Percentiles rank a stretch among this genome's conserved stretches.
Conservation (phyloP, 306 rosid genomes). For the Prunus dulcis region DNA sequence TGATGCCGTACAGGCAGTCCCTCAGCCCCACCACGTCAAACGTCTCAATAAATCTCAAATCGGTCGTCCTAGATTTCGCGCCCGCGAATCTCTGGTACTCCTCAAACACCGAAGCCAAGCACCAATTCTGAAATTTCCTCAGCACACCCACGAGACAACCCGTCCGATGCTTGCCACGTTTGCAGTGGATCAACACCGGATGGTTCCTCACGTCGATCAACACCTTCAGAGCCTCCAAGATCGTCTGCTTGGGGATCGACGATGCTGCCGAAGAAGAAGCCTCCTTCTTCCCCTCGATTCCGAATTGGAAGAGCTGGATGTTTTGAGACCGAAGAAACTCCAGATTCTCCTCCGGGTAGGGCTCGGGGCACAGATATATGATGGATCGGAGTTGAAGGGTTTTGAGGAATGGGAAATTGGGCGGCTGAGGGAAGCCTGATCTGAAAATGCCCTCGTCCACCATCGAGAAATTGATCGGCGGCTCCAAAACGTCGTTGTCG, state of each 20-base stretch:
- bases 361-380: conserved; percentile 78
- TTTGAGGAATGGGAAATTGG: conserved; percentile 59
- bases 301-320: conserved; percentile 73
- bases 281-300: conserved; percentile 90
- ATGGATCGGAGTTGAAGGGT: conserved; percentile 67
- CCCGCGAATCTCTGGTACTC: conserved; percentile 68
- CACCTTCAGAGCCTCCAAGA: conserved; percentile 64
- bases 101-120: conserved; percentile 65
- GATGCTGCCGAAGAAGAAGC: conserved; percentile 27
- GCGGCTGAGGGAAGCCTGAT: conserved; percentile 61
- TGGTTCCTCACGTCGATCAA: conserved; percentile 47
- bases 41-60: conserved; percentile 61
- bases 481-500: conserved; percentile 40
- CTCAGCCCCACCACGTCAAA: conserved; percentile 52
- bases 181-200: conserved; percentile 58
- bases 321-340: conserved; percentile 58
- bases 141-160: conserved; percentile 83
- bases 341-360: conserved; percentile 74
- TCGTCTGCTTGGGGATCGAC: conserved; percentile 47
- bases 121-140: conserved; percentile 87
- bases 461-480: conserved; percentile 75
- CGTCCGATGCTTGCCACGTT: conserved; percentile 77
- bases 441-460: conserved; percentile 77
- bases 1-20: conserved; percentile 75
- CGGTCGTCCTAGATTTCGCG: conserved; percentile 54